Base-by-base conservation (phyloP, 176 grass and related monocot genomes). In the Pharus latifolius region DNA sequence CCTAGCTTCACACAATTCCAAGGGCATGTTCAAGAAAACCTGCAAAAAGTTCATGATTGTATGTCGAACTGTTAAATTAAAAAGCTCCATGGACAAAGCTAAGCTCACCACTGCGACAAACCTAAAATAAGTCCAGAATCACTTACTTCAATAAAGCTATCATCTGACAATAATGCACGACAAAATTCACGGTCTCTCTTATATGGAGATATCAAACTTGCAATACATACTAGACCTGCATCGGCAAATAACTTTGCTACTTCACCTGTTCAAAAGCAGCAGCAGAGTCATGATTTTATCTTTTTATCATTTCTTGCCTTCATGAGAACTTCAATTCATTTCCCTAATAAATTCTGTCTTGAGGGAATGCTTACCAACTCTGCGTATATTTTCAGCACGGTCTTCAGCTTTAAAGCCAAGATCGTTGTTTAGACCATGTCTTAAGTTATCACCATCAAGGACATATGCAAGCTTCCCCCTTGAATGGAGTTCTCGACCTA, bases 11-110 rank as follows among this genome's bases (percentile, higher is more conserved):
- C 95, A 98, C 32, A 94, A 57, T 67, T 98, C 95, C 67, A 98
- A 84, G 11, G 95, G 77, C 95, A 98, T 98, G 59, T 98, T 98
- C 89, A 98, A 72, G 77, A 90, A 98, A 84, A 98, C 90, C 95
- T 98, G 56, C 11, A 76, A 60, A 64, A 65, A n/a, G 6, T 74
- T 48, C 32, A 57, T 1, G 1, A 15, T 34, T 50, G 17, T 30
- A 70, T 44, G 14, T 30, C 22, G 14, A 28, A 63, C 12, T 41
- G 25, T 6, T 4, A 32, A 65, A 55, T 31, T 55, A 53, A 55
- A 60, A 35, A n/a, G n/a, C n/a, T 3, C 3, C 14, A 28, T 49
- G 31, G n/a, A 60, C 14, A 24, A 31, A 54, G 6, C 28, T 26
- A 74, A 47, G 23, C 63, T 54, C 25, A 70, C 4, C 53, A 17